A percentile compares a stretch with the other conserved stretches of the same genome.
These are phyloP conservation scores for Orbilia brochopaga DNA, from an alignment of 2,329 filamentous ascomycete species.

Conservation along the genomic window DNA sequence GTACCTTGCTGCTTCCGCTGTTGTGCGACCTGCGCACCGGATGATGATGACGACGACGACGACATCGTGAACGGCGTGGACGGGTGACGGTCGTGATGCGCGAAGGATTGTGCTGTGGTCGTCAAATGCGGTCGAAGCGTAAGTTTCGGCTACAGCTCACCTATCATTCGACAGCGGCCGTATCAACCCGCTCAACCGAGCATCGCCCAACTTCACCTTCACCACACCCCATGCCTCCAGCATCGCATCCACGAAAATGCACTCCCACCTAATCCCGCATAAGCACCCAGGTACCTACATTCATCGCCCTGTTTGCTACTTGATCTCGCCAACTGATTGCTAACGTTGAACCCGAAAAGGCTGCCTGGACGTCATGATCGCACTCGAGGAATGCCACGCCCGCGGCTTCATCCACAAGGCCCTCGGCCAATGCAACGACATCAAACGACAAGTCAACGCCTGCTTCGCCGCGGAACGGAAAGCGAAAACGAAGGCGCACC, in stretches of 20 bases:
- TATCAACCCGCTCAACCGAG: conserved; percentile 13
- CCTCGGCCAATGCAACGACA: conserved; percentile 84
- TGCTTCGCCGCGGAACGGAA: conserved; percentile 82
- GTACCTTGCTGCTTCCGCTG: conserved; percentile 57
- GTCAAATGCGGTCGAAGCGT: no score
- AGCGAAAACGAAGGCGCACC: conserved; percentile 78
- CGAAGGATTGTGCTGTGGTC: conserved; percentile 1
- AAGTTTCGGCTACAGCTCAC: neutral
- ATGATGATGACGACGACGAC: conserved; percentile 16
- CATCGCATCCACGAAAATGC: conserved; percentile 68
- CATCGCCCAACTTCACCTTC: conserved; percentile 21
- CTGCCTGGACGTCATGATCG: conserved; percentile 91
- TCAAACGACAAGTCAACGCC: conserved; percentile 81
- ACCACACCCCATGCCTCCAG: conserved; percentile 13
- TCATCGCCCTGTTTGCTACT: conserved; percentile 12
- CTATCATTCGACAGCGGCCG: neutral
- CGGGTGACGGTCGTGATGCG: conserved; percentile 3
- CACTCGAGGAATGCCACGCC: conserved; percentile 94
- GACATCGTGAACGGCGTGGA: conserved; percentile 26
- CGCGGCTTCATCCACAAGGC: conserved; percentile 91
- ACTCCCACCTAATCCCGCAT: conserved; percentile 95
- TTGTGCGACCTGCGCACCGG: conserved; percentile 42
- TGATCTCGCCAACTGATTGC: conserved; percentile 5
- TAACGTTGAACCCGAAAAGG: conserved; percentile 63
- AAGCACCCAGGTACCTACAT: conserved; percentile 75